Evolutionary conservation across 2,329 filamentous ascomycete genomes (phyloP).

Genomic region (Beauveria varroae): DNA sequence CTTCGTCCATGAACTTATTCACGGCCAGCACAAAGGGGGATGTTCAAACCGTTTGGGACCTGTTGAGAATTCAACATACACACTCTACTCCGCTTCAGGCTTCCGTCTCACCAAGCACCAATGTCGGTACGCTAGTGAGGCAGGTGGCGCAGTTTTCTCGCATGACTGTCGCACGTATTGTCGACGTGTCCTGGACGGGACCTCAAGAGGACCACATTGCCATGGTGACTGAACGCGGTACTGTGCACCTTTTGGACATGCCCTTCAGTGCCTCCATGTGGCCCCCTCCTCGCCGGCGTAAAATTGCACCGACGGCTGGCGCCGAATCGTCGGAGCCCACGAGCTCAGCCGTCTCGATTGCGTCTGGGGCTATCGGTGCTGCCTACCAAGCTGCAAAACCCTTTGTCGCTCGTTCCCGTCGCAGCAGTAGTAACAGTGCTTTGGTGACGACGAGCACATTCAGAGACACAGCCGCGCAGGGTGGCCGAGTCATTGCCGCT

Average conservation of each 20-base stretch:
- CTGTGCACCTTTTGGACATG: constrained; percentile 85
- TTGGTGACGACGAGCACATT: constrained; percentile 35
- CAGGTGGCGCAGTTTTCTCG: constrained; percentile 84
- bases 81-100: constrained; percentile 54
- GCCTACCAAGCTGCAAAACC: constrained; percentile 62
- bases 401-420: constrained; percentile 47
- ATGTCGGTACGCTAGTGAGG: constrained; percentile 56
- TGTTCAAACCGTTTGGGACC: constrained; percentile 73
- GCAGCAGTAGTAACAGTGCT: constrained; percentile 33
- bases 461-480: constrained; percentile 58
- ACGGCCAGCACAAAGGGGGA: constrained; percentile 81
- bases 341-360: constrained; percentile 56
- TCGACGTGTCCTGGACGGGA: constrained; percentile 82
- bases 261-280: constrained; percentile 76
- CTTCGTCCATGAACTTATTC: constrained; percentile 64
- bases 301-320: constrained; percentile 34
- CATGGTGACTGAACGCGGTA: constrained; percentile 90
- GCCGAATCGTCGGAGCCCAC: constrained; percentile 41
- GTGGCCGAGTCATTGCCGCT: constrained; percentile 63
- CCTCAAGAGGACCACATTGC: constrained; percentile 77
- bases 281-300: constrained; percentile 62
- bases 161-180: constrained; percentile 83
- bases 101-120: constrained; percentile 34
- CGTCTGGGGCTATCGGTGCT: constrained; percentile 62
- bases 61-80: constrained; percentile 58